Conservation (phyloP, 192 early-diverging fungal species). For the Irineochytrium annulatum region DNA sequence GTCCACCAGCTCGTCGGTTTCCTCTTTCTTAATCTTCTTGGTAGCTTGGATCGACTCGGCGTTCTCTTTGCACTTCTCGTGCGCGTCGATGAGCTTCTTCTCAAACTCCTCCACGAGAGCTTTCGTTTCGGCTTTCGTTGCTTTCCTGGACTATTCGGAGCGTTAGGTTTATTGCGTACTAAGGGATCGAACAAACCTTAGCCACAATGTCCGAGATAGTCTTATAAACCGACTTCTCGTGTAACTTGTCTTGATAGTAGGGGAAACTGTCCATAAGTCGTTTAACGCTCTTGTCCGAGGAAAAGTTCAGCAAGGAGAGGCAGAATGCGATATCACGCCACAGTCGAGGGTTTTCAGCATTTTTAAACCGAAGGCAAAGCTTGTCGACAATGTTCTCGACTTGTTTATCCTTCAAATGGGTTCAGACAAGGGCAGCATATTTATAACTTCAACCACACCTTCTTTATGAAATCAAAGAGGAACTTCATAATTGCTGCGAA, state of each 20-base stretch:
- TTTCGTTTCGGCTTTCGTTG: conserved; percentile 76
- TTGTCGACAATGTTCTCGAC: conserved; percentile 94
- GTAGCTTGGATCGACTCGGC: conserved; percentile 36
- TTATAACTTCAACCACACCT: conserved; percentile 35
- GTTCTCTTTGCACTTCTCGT: conserved; percentile 64
- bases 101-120: conserved; percentile 82
- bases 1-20: no score
- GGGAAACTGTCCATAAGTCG: conserved; percentile 80
- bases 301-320: conserved; percentile 82
- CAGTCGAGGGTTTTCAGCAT: conserved; percentile 66
- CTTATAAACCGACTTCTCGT: conserved; percentile 80
- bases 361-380: conserved; percentile 90
- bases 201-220: conserved; percentile 78
- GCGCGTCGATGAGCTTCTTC: conserved; percentile 65
- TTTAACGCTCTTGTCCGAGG: conserved; percentile 79
- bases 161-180: neutral
- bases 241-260: conserved; percentile 87
- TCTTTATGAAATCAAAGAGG: conserved; percentile 90
- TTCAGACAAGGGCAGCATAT: neutral
- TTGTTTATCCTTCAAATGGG: conserved; percentile 73
- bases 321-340: conserved; percentile 95
- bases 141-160: conserved; percentile 43
- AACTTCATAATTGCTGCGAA: conserved; percentile 93
- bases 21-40: no score
- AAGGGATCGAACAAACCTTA: conserved; percentile 54